A percentile compares a stretch with the other conserved stretches of the same genome.
These are phyloP conservation scores for Starmera stellimalicola DNA, from an alignment of 1,139 yeast species.

Conservation along the genomic window DNA sequence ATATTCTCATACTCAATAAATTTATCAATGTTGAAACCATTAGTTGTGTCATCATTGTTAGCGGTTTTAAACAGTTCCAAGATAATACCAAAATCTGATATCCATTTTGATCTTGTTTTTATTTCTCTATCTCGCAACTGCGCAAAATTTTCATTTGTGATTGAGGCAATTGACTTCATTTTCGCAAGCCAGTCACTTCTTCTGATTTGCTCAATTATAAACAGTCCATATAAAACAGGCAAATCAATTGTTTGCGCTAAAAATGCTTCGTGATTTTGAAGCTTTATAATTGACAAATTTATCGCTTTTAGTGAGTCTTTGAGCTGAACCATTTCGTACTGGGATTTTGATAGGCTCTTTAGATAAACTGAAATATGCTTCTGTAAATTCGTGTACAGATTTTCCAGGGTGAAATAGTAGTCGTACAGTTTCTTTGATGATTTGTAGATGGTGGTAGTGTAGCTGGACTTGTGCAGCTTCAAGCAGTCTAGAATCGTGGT, in stretches of 20 bases:
- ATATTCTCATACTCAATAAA: background rate
- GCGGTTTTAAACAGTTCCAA: conserved; percentile 28
- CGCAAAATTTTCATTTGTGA: conserved; percentile 52
- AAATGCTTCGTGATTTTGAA: conserved; percentile 32
- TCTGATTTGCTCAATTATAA: conserved; percentile 60
- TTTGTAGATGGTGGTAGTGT: conserved; percentile 21
- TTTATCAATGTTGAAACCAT: too few species aligned
- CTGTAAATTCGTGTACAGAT: conserved; percentile 8
- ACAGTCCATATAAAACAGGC: conserved; percentile 74
- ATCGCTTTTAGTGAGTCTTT: conserved; percentile 14
- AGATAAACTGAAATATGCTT: conserved; percentile 13
- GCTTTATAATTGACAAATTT: conserved; percentile 10
- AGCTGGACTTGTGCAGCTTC: conserved; percentile 20
- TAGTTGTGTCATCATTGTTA: conserved; percentile 9
- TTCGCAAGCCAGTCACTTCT: conserved; percentile 60
- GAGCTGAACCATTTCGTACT: conserved; percentile 11
- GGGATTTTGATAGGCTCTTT: conserved; percentile 10
- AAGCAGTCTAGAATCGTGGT: conserved; percentile 20
- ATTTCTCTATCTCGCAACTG: conserved; percentile 50
- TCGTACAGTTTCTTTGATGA: conserved; percentile 22
- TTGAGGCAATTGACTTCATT: conserved; percentile 38
- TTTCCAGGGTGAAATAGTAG: conserved; percentile 17
- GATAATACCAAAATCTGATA: conserved; percentile 44
- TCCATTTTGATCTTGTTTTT: conserved; percentile 52
- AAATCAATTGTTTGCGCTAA: conserved; percentile 56